Evolutionary conservation across 768 basidiomycete genomes (phyloP).

Genomic region (Hirschioporus abietinus): DNA sequence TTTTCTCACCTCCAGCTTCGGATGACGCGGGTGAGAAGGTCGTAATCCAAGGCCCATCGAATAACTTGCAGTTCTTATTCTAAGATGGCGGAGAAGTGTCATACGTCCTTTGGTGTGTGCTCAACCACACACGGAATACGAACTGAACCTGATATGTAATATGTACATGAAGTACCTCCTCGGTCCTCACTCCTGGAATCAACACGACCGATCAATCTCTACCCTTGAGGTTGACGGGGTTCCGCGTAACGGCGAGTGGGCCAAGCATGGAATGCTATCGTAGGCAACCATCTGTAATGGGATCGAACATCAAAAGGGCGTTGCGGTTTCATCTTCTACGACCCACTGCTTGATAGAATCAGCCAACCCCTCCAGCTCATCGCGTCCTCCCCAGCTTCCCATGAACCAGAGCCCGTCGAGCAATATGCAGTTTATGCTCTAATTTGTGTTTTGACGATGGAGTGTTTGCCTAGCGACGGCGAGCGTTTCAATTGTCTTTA

Average conservation of each 20-base stretch:
- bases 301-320: too few relatives aligned
- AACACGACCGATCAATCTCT: constrained; percentile 56
- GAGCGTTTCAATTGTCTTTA: too few relatives aligned
- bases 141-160: background rate
- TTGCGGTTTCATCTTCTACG: too few relatives aligned
- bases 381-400: too few relatives aligned
- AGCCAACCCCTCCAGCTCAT: too few relatives aligned
- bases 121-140: too few relatives aligned
- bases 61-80: constrained; percentile 51
- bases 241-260: constrained; percentile 62
- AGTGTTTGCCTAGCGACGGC: too few relatives aligned
- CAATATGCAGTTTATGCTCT: too few relatives aligned
- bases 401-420: too few relatives aligned
- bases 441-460: too few relatives aligned
- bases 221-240: constrained; percentile 46
- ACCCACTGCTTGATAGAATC: too few relatives aligned
- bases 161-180: constrained; percentile 39
- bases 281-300: constrained; percentile 41
- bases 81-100: constrained; percentile 11
- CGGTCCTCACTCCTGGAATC: constrained; percentile 49
- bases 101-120: background rate
- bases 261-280: constrained; percentile 51
- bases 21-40: constrained; percentile 29
- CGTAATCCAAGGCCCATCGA: constrained; percentile 43
- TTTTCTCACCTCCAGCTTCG: constrained; percentile 22